Evolutionary conservation across 768 basidiomycete species (phyloP).

Genomic region (Termitomyces sp.): DNA sequence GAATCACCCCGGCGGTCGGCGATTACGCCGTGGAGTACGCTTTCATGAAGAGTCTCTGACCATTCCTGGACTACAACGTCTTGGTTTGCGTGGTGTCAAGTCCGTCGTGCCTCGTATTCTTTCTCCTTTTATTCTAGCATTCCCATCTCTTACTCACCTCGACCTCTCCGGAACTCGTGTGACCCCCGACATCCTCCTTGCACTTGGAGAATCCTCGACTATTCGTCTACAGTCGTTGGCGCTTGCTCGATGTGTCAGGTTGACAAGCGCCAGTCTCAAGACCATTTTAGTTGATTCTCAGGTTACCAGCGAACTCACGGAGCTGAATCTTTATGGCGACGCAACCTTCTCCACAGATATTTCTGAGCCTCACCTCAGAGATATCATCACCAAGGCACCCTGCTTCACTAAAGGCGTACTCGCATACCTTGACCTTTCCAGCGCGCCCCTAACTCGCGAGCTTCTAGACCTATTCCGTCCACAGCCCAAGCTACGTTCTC

Average conservation of each 20-base stretch:
- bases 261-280: constrained; percentile 75
- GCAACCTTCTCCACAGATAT: constrained; percentile 75
- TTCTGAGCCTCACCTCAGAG: constrained; percentile 53
- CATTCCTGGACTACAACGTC: constrained; percentile 69
- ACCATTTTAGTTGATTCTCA: constrained; percentile 66
- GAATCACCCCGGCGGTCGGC: constrained; percentile 20
- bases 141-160: constrained; percentile 83
- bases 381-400: constrained; percentile 68
- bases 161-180: constrained; percentile 89
- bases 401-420: constrained; percentile 73
- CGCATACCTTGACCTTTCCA: constrained; percentile 87
- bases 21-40: constrained; percentile 21
- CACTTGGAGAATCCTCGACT: constrained; percentile 57
- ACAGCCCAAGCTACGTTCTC: constrained; percentile 74
- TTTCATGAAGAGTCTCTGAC: constrained; percentile 44
- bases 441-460: constrained; percentile 60
- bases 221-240: constrained; percentile 74
- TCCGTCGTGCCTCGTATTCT: constrained; percentile 67
- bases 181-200: constrained; percentile 65
- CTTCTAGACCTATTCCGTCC: constrained; percentile 47
- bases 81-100: constrained; percentile 79
- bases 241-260: constrained; percentile 77
- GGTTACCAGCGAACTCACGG: constrained; percentile 53
- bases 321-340: constrained; percentile 89
- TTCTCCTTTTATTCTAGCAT: constrained; percentile 69